Evolutionary conservation across 1,284 basidiomycete species (phyloP), one percentile per base, ranked within the genome.

Genomic region (Fomes fomentarius): DNA sequence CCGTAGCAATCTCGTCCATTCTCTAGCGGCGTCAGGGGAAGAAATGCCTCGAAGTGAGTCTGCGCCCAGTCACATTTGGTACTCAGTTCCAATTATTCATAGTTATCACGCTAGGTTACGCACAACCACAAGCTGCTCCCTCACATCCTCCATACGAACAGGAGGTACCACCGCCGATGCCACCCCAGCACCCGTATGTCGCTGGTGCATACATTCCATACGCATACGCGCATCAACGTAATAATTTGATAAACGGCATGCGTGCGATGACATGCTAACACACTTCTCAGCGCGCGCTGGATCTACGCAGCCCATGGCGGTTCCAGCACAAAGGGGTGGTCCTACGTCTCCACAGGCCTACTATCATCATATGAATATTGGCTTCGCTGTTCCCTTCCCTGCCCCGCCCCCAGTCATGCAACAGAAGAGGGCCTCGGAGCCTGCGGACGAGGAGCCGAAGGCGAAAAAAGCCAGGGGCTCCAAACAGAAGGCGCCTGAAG

Each of bases 231-330:
- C 60, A 58, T 41, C 45, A 61, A 47, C 59, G 66, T 67, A 61
- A 62, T 54, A 62, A 56, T 57, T 58, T 37, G 57, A 57, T 52
- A 34, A 39, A 33, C 53, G 31, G 54, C 56, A 3, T 40, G 51
- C 79, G 77, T 69, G 60, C 82, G 75, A 69, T 82, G 84, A 72
- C 56, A 62, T 47, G 63, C 74, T 66, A 78, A 85, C 83, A 69
- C 82, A 82, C 63, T 63, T 85, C 62, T 77, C 76, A 48, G 80
- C 81, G 25, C 82, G 83, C 45, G 79, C 71, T 37, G 68, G 73
- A 17, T 65, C 68, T 24, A 66, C 71, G 17, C 63, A 59, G 14
- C 67, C 69, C 61, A 74, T 52, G 56, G 63, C 55, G 54, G 66
- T 54, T 47, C 61, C 55, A 40, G 56, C 62, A 21, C 64, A 54